phyloP scores from a whole-genome alignment of 306 rosid genomes.

The Cotoneaster glaucophyllus region DNA sequence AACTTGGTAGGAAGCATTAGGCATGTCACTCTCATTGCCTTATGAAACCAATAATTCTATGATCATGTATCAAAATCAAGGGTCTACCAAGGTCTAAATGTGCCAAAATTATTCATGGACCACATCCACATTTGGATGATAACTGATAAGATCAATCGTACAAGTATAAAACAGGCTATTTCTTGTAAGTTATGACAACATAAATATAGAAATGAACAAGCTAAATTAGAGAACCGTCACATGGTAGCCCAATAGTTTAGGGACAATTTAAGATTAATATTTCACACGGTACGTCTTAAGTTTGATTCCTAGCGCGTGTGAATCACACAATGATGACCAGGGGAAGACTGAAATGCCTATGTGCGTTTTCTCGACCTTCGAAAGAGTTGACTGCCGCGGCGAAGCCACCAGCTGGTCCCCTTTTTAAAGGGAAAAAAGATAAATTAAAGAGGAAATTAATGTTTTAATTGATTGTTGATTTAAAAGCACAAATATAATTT shows the following conservation, averaged over 20 bases:
- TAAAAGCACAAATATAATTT: not conserved
- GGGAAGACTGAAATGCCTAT: too few species aligned
- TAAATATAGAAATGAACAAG: not conserved
- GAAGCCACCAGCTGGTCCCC: rapidly evolving
- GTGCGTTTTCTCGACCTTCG: too few species aligned
- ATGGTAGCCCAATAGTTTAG: too few species aligned
- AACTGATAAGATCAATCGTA: not conserved
- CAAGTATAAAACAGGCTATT: not conserved
- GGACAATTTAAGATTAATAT: too few species aligned
- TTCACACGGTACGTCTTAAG: rapidly evolving
- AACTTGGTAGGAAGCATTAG: not conserved
- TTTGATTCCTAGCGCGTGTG: too few species aligned
- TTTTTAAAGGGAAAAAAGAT: too few species aligned
- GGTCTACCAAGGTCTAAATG: not conserved
- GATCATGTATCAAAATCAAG: not conserved
- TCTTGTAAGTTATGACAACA: not conserved
- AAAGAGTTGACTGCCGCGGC: rapidly evolving
- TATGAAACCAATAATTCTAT: not conserved
- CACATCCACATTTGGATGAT: not conserved
- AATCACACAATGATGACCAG: rapidly evolving
- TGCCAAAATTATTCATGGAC: not conserved
- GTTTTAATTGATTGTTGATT: too few species aligned
- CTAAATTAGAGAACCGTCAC: not conserved
- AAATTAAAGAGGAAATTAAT: too few species aligned
- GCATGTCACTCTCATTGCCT: not conserved